Conservation (phyloP, 73 alveolate species). For the Tetrahymena malaccensis region DNA sequence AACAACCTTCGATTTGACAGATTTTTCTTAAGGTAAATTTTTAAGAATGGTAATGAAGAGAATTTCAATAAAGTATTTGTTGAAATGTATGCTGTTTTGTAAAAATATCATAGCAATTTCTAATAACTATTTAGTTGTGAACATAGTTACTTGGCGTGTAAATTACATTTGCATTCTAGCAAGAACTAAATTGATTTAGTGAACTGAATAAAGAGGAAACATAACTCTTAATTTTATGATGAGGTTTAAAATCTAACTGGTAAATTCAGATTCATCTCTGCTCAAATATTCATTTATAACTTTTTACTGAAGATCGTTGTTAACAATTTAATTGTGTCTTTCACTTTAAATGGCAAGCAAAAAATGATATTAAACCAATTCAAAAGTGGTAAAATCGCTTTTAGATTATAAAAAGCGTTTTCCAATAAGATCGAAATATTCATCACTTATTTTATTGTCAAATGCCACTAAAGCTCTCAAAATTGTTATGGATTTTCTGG, state of each 20-base stretch:
- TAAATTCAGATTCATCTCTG: not conserved
- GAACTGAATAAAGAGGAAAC: not conserved
- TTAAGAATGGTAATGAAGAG: not conserved
- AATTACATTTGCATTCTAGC: not conserved
- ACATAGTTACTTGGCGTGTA: not conserved
- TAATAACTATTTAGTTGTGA: not conserved
- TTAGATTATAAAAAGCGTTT: not conserved
- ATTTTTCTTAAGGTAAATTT: not conserved
- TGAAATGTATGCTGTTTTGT: not conserved
- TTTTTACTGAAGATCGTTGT: not conserved
- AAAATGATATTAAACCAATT: not conserved
- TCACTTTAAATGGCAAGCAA: not conserved
- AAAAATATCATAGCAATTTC: not conserved
- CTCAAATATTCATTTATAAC: not conserved
- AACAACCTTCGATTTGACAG: not conserved
- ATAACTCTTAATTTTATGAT: not conserved
- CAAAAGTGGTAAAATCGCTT: not conserved
- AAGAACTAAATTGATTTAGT: not conserved
- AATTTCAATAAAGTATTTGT: not conserved
- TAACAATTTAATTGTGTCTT: not conserved
- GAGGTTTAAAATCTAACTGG: not conserved
- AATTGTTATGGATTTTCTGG: not conserved
- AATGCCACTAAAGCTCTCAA: not conserved
- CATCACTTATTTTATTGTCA: not conserved
- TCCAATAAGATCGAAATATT: not conserved